Conservation (phyloP, 2,329 filamentous ascomycete species). For the Clonostachys rosea region DNA sequence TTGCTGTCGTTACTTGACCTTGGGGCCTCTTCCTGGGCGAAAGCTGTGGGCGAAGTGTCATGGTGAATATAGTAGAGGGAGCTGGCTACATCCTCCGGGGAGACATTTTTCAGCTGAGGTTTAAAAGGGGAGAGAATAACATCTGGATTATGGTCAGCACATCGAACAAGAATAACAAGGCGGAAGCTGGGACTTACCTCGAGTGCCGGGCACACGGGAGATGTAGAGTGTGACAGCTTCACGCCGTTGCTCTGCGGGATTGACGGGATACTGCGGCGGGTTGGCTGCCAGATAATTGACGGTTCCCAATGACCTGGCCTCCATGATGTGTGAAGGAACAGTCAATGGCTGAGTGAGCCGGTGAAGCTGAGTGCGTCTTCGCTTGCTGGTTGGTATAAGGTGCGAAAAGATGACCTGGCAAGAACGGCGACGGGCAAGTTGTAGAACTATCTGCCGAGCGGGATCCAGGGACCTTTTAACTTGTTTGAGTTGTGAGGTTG, state of each 20-base stretch:
- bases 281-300: constrained; percentile 80
- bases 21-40: neutral
- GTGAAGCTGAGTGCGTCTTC: no score
- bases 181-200: constrained; percentile 50
- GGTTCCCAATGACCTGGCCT: constrained; percentile 78
- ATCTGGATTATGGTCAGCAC: constrained; percentile 47
- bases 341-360: no score
- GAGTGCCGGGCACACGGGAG: constrained; percentile 84
- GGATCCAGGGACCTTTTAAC: no score
- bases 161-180: neutral
- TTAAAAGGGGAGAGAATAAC: constrained; percentile 89
- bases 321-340: constrained; percentile 34
- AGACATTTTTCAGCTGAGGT: constrained; percentile 83
- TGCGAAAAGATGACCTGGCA: no score
- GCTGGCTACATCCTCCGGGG: constrained; percentile 77
- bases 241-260: constrained; percentile 63
- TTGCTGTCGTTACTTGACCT: constrained; percentile 27
- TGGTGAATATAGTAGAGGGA: constrained; percentile 92
- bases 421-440: no score
- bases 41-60: constrained; percentile 1
- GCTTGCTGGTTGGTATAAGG: no score
- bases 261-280: constrained; percentile 79
- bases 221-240: constrained; percentile 84
- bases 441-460: no score
- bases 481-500: no score